A percentile compares a stretch with the other conserved stretches of the same genome.
Evolutionary conservation across 768 basidiomycete genomes (phyloP).

Genomic region (Kwoniella pini): DNA sequence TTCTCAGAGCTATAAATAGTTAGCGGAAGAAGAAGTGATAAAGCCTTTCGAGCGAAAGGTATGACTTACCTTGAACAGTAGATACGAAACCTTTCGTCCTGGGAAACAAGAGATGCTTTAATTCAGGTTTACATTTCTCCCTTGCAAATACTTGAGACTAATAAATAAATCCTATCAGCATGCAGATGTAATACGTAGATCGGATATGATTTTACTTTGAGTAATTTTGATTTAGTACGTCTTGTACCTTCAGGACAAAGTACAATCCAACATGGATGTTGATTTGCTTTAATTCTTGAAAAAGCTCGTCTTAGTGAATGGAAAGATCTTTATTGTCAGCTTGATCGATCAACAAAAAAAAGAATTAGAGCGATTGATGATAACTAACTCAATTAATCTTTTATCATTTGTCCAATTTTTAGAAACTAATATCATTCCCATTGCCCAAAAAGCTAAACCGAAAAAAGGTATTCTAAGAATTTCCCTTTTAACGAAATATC

Average conservation of each 20-base stretch:
- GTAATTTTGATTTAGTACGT: slow-evolving; percentile 29
- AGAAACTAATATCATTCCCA: slow-evolving; percentile 45
- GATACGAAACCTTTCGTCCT: slow-evolving; percentile 39
- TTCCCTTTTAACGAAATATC: slow-evolving; percentile 44
- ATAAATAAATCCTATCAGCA: too few species aligned
- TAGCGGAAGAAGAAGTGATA: too few species aligned
- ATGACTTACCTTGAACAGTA: slow-evolving; percentile 33
- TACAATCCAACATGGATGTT: slow-evolving; percentile 38
- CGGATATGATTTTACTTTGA: slow-evolving; percentile 15
- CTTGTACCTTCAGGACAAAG: slow-evolving; percentile 44
- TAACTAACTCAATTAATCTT: slow-evolving; percentile 30
- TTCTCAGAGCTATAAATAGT: slow-evolving; percentile 26
- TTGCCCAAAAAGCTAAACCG: slow-evolving; percentile 39
- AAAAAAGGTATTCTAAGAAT: slow-evolving; percentile 39
- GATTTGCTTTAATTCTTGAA: slow-evolving; percentile 27
- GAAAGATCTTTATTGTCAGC: too few species aligned
- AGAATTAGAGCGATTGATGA: too few species aligned
- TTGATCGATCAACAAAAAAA: too few species aligned
- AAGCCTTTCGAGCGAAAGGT: not conserved
- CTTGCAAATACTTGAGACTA: slow-evolving; percentile 37
- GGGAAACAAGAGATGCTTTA: slow-evolving; percentile 34
- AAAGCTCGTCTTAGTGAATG: slow-evolving; percentile 27
- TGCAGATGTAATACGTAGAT: too few species aligned
- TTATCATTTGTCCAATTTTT: slow-evolving; percentile 39
- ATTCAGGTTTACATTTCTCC: slow-evolving; percentile 20